phyloP scores from a whole-genome alignment of 2,329 filamentous ascomycete species.

The Claviceps fusiformis region DNA sequence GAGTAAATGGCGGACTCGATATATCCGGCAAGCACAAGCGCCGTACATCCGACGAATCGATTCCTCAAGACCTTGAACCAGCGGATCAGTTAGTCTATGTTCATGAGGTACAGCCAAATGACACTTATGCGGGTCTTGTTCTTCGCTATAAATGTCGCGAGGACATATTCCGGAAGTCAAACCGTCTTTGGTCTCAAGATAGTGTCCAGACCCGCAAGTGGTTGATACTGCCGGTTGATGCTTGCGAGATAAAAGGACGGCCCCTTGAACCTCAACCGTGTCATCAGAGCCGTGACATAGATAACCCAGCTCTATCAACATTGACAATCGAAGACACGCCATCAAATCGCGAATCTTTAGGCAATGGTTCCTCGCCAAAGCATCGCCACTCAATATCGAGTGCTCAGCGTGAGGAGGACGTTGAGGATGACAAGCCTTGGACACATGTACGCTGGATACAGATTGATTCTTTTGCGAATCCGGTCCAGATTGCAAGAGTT shows the following conservation, averaged over 20 bases:
- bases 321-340: slow-evolving; percentile 13
- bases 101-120: slow-evolving; percentile 67
- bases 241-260: slow-evolving; percentile 70
- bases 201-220: slow-evolving; percentile 73
- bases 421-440: slow-evolving; percentile 56
- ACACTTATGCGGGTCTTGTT: slow-evolving; percentile 84
- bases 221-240: slow-evolving; percentile 76
- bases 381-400: slow-evolving; percentile 17
- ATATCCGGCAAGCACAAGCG: slow-evolving; percentile 46
- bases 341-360: slow-evolving; percentile 13
- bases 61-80: slow-evolving; percentile 39
- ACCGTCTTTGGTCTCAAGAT: slow-evolving; percentile 90
- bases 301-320: slow-evolving; percentile 39
- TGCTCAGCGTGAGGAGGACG: slow-evolving; percentile 13
- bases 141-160: slow-evolving; percentile 81
- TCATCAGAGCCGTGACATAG: slow-evolving; percentile 26
- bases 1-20: slow-evolving; percentile 45
- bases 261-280: slow-evolving; percentile 42
- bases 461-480: slow-evolving; percentile 52
- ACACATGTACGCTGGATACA: slow-evolving; percentile 82
- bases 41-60: slow-evolving; percentile 53
- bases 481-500: slow-evolving; percentile 77
- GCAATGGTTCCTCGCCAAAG: slow-evolving; percentile 29
- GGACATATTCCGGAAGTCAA: slow-evolving; percentile 71
- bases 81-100: slow-evolving; percentile 78